Evolutionary conservation across 768 basidiomycete species (phyloP), one percentile per base, ranked within the genome.

Genomic region (Nevesoporus exiguus): DNA sequence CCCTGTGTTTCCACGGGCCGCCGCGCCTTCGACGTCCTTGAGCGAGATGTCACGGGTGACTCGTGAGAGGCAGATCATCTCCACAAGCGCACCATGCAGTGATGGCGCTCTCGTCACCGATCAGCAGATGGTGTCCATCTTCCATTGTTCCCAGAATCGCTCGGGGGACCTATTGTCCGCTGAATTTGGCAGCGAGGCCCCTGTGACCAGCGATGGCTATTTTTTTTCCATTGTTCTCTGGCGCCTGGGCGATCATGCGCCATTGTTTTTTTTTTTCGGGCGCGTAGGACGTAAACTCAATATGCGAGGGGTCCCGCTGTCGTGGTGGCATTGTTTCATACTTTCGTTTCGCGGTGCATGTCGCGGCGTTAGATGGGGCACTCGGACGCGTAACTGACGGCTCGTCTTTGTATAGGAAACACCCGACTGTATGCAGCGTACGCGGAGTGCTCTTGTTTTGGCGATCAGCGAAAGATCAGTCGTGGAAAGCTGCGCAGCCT

Each of bases 401-500:
- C 36, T 52, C 29, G 4, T 39, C 22, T 41, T 19, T 36, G 47
- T 52, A 51, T 55, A 82, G 82, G 66, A 57, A 25, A 62, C 78
- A 39, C 71, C 76, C 21, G 58, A 56, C 3, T 56, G 62, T 29
- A 71, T 71, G 69, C 54, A 51, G 13, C 76, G 77, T 21, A 80
- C 80, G 22, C 72, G 72, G 51, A 55, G 75, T 41, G 81, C 77
- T 17, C 56, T 85, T 31, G 67, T 72, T 7, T 57, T 82, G 47
- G 75, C 76, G 41, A 69, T 83, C 57, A 73, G 73, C 5, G 83
- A 84, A 56, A 62, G 68, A 31, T 81, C 83, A 4, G 69, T 85
- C 36, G 67, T 85, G 55, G 76, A 83, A 51, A 76, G 77, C 54
- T 83, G 83, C 58, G 66, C 70, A 44, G 70, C 74, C 40, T 59